A percentile compares a stretch with the other conserved stretches of the same genome.
Evolutionary conservation across 805 yeast genomes (phyloP).

Genomic region (Candida hungchunana): DNA sequence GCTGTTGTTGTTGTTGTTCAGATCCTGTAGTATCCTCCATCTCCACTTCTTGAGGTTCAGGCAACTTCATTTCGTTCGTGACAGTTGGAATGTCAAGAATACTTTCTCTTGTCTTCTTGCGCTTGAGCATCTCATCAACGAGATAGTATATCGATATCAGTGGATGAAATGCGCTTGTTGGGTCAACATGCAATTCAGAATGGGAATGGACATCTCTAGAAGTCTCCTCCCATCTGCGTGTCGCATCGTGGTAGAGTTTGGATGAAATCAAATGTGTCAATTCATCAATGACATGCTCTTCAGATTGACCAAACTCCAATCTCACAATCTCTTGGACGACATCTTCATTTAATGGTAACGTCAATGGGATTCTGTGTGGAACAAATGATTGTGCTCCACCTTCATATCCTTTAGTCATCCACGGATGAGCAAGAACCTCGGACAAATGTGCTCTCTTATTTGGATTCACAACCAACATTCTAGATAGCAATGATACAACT

Average conservation of each 20-base stretch:
- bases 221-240: slow-evolving; percentile 51
- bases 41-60: too few relatives aligned
- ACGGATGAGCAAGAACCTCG: slow-evolving; percentile 84
- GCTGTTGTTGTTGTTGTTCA: too few relatives aligned
- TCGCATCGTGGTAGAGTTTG: slow-evolving; percentile 59
- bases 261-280: slow-evolving; percentile 57
- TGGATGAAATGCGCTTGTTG: slow-evolving; percentile 86
- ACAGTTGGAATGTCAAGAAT: slow-evolving; percentile 24
- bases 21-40: too few relatives aligned
- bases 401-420: slow-evolving; percentile 91
- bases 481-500: slow-evolving; percentile 71
- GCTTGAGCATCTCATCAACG: slow-evolving; percentile 76
- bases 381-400: slow-evolving; percentile 63
- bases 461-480: slow-evolving; percentile 93
- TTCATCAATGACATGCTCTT: slow-evolving; percentile 50
- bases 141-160: slow-evolving; percentile 80
- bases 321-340: slow-evolving; percentile 73
- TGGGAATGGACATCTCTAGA: slow-evolving; percentile 9
- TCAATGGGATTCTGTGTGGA: slow-evolving; percentile 75
- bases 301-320: slow-evolving; percentile 70
- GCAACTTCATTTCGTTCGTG: background rate
- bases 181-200: slow-evolving; percentile 33
- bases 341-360: slow-evolving; percentile 58
- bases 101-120: slow-evolving; percentile 59
- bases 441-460: slow-evolving; percentile 68